Evolutionary conservation across 1,284 basidiomycete genomes (phyloP), one percentile per base, ranked within the genome.

Genomic region (Retiboletus flavoniger): DNA sequence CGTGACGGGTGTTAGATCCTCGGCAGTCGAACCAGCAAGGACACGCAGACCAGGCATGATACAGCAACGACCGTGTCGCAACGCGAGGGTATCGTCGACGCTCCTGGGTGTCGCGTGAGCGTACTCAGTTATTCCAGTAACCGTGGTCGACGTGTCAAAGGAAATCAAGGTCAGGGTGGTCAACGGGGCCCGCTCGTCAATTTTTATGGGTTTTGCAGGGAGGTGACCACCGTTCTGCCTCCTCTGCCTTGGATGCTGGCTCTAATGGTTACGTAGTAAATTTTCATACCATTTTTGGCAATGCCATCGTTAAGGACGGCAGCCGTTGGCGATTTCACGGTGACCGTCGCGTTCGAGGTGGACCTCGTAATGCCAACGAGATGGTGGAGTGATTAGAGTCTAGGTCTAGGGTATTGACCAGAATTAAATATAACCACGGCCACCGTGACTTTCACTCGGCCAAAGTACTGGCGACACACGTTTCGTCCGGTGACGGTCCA

Each of bases 31-130:
- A 7, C 88, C 88, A 36, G 82, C 87, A 35, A 86, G 77, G 36
- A 91, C 81, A 43, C 83, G 82, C 19, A 91, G 79, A 51, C 78
- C 78, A 43, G 85, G 82, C 79, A 81, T 81, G 56, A 38, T 31
- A 29, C 11, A 6, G 10, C 6, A n/a, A 21, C 24, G 17, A 21
- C 44, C 38, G 51, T 48, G 47, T 32, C 31, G 35, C 32, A 28
- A 45, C 5, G 38, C 16, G 29, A 43, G 11, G 40, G 29, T 19
- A 28, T 36, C 14, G 40, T 36, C 19, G 42, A 47, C 8, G 44
- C 44, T 26, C 34, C 17, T 46, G 16, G 11, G 19, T 5, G 34
- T 54, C 24, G 24, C 14, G 31, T 31, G 28, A 28, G 38, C 7
- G 58, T 34, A 6, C 11, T 43, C 11, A 17, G 19, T 21, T 29